A percentile compares a stretch with the other conserved stretches of the same genome.
Conservation (phyloP, 1,284 basidiomycete species). For the Fistulinella cinereoalba region DNA sequence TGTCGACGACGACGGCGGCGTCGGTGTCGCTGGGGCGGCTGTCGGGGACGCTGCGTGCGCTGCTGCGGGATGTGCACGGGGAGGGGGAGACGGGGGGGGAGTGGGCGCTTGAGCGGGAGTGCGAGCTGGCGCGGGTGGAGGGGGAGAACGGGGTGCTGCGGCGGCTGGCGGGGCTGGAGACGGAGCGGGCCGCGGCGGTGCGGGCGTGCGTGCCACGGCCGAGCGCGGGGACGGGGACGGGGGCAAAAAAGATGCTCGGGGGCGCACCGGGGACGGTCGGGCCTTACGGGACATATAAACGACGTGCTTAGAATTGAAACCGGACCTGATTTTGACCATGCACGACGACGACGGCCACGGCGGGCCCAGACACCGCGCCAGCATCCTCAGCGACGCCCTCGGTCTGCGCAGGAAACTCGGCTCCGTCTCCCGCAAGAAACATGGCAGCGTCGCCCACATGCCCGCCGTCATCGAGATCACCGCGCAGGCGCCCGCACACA, state of each 20-base stretch:
- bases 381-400: conserved; percentile 50
- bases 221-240: conserved; percentile 31
- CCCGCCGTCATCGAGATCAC: conserved; percentile 72
- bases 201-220: conserved; percentile 14
- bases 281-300: conserved; percentile 45
- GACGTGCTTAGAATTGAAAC: conserved; percentile 12
- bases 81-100: conserved; percentile 51
- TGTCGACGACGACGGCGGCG: conserved; percentile 61
- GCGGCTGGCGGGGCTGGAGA: conserved; percentile 55
- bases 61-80: conserved; percentile 72
- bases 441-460: conserved; percentile 40
- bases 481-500: conserved; percentile 37
- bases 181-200: background rate
- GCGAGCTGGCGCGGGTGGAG: conserved; percentile 80
- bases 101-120: conserved; percentile 81
- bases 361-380: conserved; percentile 37
- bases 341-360: conserved; percentile 2
- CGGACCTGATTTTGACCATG: conserved; percentile 11
- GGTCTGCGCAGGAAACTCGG: conserved; percentile 46
- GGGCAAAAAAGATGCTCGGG: conserved; percentile 35
- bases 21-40: conserved; percentile 72
- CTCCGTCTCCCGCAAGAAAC: conserved; percentile 42
- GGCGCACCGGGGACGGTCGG: conserved; percentile 44
- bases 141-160: conserved; percentile 82
- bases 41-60: conserved; percentile 69